Evolutionary conservation across 1,139 yeast species (phyloP).

Genomic region (Taphrina deformans): DNA sequence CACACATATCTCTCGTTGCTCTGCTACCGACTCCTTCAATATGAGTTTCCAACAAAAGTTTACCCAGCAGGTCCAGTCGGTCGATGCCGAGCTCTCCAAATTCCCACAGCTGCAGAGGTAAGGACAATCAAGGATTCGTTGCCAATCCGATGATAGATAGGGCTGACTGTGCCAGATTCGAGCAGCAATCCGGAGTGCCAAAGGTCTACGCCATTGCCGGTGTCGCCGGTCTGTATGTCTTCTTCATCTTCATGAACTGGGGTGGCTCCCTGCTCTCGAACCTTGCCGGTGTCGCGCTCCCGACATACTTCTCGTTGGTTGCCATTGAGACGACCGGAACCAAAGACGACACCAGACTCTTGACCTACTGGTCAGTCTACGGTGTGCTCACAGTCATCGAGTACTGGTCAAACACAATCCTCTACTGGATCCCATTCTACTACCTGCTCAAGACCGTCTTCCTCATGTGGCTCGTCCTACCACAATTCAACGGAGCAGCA

Average conservation of each 20-base stretch:
- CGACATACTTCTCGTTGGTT: slow-evolving; percentile 82
- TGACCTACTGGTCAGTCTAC: slow-evolving; percentile 78
- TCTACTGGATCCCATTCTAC: slow-evolving; percentile 92
- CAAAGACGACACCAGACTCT: slow-evolving; percentile 65
- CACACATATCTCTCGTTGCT: no score
- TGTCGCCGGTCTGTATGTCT: slow-evolving; percentile 62
- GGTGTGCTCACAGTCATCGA: slow-evolving; percentile 87
- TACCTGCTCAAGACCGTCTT: slow-evolving; percentile 88
- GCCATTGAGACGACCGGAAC: slow-evolving; percentile 73
- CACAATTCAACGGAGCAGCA: slow-evolving; percentile 82
- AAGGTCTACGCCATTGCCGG: slow-evolving; percentile 82
- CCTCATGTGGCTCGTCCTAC: slow-evolving; percentile 84
- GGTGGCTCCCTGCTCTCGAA: slow-evolving; percentile 86
- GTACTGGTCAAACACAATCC: slow-evolving; percentile 90
- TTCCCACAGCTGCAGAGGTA: slow-evolving; percentile 28
- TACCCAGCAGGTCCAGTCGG: slow-evolving; percentile 17
- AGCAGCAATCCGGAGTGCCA: slow-evolving; percentile 58
- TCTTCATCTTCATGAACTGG: slow-evolving; percentile 64
- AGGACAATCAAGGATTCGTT: background rate
- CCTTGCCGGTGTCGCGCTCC: slow-evolving; percentile 84
- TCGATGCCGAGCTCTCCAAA: slow-evolving; percentile 17
- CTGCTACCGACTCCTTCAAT: no score
- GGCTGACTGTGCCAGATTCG: slow-evolving; percentile 12
- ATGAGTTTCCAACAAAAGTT: slow-evolving; percentile 29
- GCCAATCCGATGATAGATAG: slow-evolving; percentile 1